phyloP scores from a whole-genome alignment of 73 alveolate species.

The Paramecium sexaurelia region DNA sequence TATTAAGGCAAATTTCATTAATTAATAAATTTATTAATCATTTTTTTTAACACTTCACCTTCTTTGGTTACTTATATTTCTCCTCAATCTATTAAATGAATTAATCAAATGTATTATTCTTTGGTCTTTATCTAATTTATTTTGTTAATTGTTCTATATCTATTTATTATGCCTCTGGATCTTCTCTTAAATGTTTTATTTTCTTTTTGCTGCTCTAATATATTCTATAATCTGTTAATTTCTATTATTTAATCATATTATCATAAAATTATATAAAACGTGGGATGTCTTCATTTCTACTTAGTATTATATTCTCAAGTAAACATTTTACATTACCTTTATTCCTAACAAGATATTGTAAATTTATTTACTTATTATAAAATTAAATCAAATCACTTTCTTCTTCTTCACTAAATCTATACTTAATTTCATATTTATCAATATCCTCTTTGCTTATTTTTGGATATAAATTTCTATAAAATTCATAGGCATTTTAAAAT shows the following conservation, averaged over 20 bases:
- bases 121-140: constrained; percentile 35
- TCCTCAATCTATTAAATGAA: constrained; percentile 1
- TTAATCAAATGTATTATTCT: constrained; percentile 36
- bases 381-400: constrained; percentile 73
- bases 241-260: constrained; percentile 51
- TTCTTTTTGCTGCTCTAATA: constrained; percentile 15
- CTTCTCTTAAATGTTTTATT: constrained; percentile 29
- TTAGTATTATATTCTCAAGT: constrained; percentile 74
- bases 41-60: not conserved
- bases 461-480: constrained; percentile 69
- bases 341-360: constrained; percentile 5
- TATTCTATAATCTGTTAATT: constrained; percentile 16
- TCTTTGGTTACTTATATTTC: constrained; percentile 28
- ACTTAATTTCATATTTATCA: constrained; percentile 65
- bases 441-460: constrained; percentile 73
- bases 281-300: constrained; percentile 73
- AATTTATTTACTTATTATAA: constrained; percentile 67
- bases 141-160: constrained; percentile 24
- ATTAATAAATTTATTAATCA: not conserved
- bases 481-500: constrained; percentile 71
- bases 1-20: not conserved
- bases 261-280: constrained; percentile 76
- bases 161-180: not conserved
- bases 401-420: constrained; percentile 74
- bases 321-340: constrained; percentile 75